Percentiles rank a stretch among this genome's conserved stretches.
phyloP scores from a whole-genome alignment of 169 alveolate species.

The Miamiensis avidus region DNA sequence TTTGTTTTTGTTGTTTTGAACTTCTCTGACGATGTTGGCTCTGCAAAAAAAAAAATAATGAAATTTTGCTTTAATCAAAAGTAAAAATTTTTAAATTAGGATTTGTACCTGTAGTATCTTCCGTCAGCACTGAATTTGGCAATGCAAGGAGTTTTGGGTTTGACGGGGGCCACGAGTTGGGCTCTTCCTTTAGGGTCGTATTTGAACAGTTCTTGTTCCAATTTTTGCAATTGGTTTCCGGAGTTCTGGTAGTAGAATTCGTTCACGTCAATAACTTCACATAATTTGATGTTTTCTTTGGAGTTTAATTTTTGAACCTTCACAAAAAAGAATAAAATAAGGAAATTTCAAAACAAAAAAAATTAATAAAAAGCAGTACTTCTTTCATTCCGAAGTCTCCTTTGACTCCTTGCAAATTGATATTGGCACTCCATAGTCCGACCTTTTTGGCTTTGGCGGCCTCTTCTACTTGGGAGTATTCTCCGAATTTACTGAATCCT shows the following conservation, averaged over 20 bases:
- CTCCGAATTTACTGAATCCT: constrained; percentile 14
- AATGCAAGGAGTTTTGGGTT: constrained; percentile 73
- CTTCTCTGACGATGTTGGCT: constrained; percentile 56
- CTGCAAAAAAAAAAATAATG: constrained; percentile 13
- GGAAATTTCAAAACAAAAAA: background rate
- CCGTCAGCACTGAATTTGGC: constrained; percentile 77
- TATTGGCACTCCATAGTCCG: constrained; percentile 51
- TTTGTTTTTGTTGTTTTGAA: constrained; percentile 32
- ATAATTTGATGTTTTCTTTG: constrained; percentile 45
- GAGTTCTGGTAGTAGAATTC: constrained; percentile 60
- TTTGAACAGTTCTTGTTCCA: constrained; percentile 54
- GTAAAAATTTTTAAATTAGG: no score
- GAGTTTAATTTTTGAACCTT: background rate
- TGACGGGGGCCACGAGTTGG: constrained; percentile 65
- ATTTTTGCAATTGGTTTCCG: constrained; percentile 55
- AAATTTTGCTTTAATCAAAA: background rate
- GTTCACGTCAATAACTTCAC: constrained; percentile 70
- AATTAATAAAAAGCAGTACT: background rate
- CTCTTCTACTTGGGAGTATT: constrained; percentile 58
- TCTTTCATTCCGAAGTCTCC: constrained; percentile 11
- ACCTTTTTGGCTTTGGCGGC: constrained; percentile 55
- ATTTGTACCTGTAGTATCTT: constrained; percentile 52
- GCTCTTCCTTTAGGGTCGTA: constrained; percentile 53
- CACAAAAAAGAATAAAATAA: no score
- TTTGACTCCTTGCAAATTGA: constrained; percentile 21